Percentiles rank a stretch among this genome's conserved stretches.
Evolutionary conservation across 1,139 yeast species (phyloP).

Genomic region (Saccharomyces uvarum): DNA sequence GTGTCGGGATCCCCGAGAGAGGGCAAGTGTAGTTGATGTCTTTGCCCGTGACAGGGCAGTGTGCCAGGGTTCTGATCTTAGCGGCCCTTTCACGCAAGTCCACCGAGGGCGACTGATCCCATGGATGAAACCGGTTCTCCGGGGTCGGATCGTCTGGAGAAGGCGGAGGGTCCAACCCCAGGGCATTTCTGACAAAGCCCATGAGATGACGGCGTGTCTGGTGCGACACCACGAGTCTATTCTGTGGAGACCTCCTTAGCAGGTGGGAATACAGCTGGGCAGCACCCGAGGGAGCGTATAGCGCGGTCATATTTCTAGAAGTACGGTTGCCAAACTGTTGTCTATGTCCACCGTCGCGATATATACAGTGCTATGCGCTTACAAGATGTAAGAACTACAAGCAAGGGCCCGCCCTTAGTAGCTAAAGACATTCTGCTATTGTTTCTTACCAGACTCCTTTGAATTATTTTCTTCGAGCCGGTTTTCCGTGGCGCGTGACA

Average conservation of each 20-base stretch:
- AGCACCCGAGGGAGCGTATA: background rate
- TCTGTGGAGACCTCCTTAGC: background rate
- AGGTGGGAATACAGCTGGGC: background rate
- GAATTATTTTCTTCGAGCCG: conserved; percentile 1
- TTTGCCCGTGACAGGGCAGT: conserved; percentile 82
- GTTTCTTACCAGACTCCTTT: background rate
- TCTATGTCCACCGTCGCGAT: background rate
- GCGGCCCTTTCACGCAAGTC: conserved; percentile 90
- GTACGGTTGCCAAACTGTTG: background rate
- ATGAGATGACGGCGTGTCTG: conserved; percentile 33
- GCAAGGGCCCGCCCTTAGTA: background rate
- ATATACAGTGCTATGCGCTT: background rate
- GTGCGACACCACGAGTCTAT: background rate
- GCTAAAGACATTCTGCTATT: background rate
- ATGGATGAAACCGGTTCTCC: conserved; percentile 63
- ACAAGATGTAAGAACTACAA: background rate
- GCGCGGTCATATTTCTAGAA: background rate
- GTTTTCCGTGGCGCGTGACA: background rate
- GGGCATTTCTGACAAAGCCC: conserved; percentile 46
- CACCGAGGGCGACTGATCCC: conserved; percentile 90
- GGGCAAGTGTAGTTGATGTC: conserved; percentile 87
- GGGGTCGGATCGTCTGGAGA: conserved; percentile 57
- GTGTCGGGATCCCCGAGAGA: conserved; percentile 90
- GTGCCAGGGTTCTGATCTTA: conserved; percentile 74
- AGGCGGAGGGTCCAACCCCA: conserved; percentile 56